Evolutionary conservation across 2,329 filamentous ascomycete species (phyloP).

Genomic region (Trichoderma sp.): DNA sequence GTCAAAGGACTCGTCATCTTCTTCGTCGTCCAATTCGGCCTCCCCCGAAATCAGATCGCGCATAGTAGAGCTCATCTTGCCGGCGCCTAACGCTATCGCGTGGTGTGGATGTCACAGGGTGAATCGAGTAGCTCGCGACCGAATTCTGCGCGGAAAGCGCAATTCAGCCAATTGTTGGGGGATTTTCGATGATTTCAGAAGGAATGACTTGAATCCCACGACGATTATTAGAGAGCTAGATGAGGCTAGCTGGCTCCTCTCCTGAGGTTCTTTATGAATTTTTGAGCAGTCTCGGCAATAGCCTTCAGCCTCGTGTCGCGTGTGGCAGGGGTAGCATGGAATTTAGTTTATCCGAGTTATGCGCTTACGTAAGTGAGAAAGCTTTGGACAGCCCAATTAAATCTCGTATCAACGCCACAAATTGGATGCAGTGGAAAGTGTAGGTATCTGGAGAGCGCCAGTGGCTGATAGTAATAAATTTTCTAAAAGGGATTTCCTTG

Average conservation of each 20-base stretch:
- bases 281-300: slow-evolving; percentile 25
- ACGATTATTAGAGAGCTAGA: slow-evolving; percentile 2
- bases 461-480: background rate
- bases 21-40: slow-evolving; percentile 83
- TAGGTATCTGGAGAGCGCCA: background rate
- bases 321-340: slow-evolving; percentile 25
- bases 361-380: background rate
- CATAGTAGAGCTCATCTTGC: slow-evolving; percentile 66
- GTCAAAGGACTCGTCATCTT: slow-evolving; percentile 81
- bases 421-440: background rate
- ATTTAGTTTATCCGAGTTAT: background rate
- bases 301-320: slow-evolving; percentile 31
- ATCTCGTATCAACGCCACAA: background rate
- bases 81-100: slow-evolving; percentile 26
- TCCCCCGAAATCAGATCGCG: slow-evolving; percentile 80
- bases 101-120: slow-evolving; percentile 18
- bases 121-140: slow-evolving; percentile 18
- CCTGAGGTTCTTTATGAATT: slow-evolving; percentile 25
- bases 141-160: slow-evolving; percentile 20
- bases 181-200: background rate
- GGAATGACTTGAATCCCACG: background rate
- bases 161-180: slow-evolving; percentile 1
- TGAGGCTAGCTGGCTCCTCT: slow-evolving; percentile 24
- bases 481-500: background rate
- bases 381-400: background rate